These are phyloP conservation scores for Apiospora saccharicola DNA, from an alignment of 2,329 filamentous ascomycete species.

Conservation along the genomic window DNA sequence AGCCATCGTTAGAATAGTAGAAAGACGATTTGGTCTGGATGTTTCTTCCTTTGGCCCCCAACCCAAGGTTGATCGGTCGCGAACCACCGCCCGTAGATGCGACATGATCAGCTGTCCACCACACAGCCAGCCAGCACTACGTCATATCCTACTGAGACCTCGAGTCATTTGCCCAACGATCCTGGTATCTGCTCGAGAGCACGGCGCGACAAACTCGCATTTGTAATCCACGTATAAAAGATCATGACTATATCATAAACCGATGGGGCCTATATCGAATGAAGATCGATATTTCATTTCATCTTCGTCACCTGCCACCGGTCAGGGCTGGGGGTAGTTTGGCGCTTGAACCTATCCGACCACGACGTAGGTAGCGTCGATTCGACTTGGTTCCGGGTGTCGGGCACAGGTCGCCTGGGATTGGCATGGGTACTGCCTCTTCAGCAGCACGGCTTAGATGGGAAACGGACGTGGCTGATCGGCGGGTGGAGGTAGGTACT, in stretches of 20 bases:
- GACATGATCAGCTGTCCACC: not conserved
- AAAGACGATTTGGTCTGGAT: not conserved
- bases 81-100: not conserved
- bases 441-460: not conserved
- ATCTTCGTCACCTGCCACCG: not conserved
- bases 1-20: not conserved
- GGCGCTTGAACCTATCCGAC: not conserved
- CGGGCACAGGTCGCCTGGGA: too few species aligned
- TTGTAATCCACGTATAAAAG: not conserved
- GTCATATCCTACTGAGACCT: not conserved
- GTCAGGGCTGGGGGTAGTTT: not conserved
- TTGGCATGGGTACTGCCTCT: not conserved
- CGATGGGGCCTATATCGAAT: not conserved
- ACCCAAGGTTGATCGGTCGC: not conserved
- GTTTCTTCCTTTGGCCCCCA: constrained; percentile 3
- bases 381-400: too few species aligned
- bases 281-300: constrained; percentile 11
- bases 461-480: not conserved
- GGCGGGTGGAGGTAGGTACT: constrained; percentile 3
- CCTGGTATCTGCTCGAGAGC: not conserved
- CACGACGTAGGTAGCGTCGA: too few species aligned
- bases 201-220: not conserved
- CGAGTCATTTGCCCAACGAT: not conserved
- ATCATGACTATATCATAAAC: not conserved
- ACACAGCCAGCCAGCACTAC: not conserved